Evolutionary conservation across 768 basidiomycete genomes (phyloP).

Genomic region (Boletus sp.): DNA sequence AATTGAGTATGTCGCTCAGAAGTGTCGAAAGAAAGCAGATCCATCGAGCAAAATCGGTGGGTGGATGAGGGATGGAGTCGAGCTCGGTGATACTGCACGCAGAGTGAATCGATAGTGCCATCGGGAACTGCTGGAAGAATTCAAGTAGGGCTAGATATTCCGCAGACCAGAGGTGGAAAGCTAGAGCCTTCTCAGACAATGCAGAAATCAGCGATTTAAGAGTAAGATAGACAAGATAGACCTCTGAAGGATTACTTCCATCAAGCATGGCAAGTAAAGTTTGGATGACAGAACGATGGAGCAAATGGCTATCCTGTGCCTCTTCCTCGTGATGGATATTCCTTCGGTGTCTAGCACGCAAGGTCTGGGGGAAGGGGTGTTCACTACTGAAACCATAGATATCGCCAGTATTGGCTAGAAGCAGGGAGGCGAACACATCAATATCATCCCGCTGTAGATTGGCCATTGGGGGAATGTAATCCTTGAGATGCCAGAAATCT

Average conservation of each 20-base stretch:
- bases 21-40: conserved; percentile 55
- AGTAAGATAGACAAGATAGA: conserved; percentile 61
- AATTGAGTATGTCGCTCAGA: conserved; percentile 57
- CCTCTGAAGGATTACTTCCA: conserved; percentile 44
- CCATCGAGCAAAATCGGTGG: conserved; percentile 60
- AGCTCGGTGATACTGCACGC: conserved; percentile 38
- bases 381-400: conserved; percentile 62
- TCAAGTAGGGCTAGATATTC: conserved; percentile 48
- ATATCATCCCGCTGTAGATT: conserved; percentile 66
- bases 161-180: conserved; percentile 33
- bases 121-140: conserved; percentile 48
- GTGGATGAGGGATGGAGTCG: conserved; percentile 35
- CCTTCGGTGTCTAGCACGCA: conserved; percentile 38
- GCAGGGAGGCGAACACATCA: conserved; percentile 66
- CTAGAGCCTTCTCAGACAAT: conserved; percentile 29
- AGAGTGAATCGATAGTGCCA: conserved; percentile 32
- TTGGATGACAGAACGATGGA: conserved; percentile 51
- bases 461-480: conserved; percentile 58
- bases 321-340: conserved; percentile 13
- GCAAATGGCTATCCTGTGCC: conserved; percentile 24
- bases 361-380: conserved; percentile 40
- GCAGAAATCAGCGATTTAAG: conserved; percentile 56
- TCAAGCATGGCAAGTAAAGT: conserved; percentile 60
- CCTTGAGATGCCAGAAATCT: conserved; percentile 86
- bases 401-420: conserved; percentile 56